These are phyloP conservation scores for Leptosphaerulina australis DNA, from an alignment of 2,329 filamentous ascomycete species.

Conservation along the genomic window DNA sequence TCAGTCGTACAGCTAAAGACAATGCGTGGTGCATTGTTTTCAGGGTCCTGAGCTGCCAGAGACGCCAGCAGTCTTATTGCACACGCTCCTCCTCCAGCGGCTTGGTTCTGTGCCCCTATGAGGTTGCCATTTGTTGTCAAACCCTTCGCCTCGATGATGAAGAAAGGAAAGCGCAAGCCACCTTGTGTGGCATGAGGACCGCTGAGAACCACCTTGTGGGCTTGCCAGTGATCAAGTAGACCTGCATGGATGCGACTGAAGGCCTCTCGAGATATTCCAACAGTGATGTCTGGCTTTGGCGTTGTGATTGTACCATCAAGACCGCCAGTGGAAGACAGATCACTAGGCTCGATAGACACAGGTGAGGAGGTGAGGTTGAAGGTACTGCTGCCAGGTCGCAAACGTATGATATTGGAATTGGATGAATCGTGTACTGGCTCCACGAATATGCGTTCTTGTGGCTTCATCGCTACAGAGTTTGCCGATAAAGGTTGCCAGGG, in stretches of 20 bases:
- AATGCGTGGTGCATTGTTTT: not conserved
- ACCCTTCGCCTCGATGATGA: conserved; percentile 15
- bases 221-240: not conserved
- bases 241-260: not conserved
- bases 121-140: conserved; percentile 6
- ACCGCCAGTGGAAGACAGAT: too few relatives aligned
- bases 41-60: not conserved
- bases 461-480: too few relatives aligned
- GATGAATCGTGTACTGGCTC: too few relatives aligned
- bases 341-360: too few relatives aligned
- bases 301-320: too few relatives aligned
- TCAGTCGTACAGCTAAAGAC: conserved; percentile 5
- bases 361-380: too few relatives aligned
- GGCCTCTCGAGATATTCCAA: conserved; percentile 9
- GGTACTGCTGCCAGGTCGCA: too few relatives aligned
- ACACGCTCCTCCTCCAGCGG: conserved; percentile 13
- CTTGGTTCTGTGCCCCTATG: conserved; percentile 15
- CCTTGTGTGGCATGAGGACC: conserved; percentile 1
- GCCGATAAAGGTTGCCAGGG: too few relatives aligned
- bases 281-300: conserved; percentile 16
- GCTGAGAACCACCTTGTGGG: not conserved
- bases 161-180: conserved; percentile 16
- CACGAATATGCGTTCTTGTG: too few relatives aligned
- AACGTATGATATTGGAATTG: too few relatives aligned
- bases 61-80: not conserved